A percentile compares a stretch with the other conserved stretches of the same genome.
These are phyloP conservation scores for Trichoderma gamsii DNA, from an alignment of 495 filamentous ascomycete species.

Conservation along the genomic window DNA sequence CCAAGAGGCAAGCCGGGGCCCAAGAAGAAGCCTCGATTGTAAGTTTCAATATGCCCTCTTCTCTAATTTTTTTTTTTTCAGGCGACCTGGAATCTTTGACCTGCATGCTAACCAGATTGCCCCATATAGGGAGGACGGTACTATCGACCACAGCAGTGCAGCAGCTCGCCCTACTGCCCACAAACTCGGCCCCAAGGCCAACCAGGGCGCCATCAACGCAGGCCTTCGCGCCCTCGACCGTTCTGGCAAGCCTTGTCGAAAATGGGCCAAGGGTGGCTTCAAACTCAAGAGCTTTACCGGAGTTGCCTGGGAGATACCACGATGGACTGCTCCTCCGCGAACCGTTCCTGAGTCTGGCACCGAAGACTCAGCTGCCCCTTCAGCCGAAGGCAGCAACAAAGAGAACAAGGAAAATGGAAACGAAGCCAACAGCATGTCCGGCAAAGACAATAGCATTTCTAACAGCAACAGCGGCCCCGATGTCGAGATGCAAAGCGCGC, in stretches of 20 bases:
- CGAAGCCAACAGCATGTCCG: constrained; percentile 59
- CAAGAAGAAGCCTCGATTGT: constrained; percentile 93
- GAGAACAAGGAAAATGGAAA: constrained; percentile 56
- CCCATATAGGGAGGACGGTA: constrained; percentile 53
- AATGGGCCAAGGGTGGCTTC: constrained; percentile 78
- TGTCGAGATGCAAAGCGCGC: constrained; percentile 38
- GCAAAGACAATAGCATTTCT: constrained; percentile 35
- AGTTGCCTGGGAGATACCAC: constrained; percentile 71
- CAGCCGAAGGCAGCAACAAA: constrained; percentile 69
- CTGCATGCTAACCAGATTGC: constrained; percentile 26
- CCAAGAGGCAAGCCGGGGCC: constrained; percentile 81
- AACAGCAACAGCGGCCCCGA: constrained; percentile 57
- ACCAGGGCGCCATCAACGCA: constrained; percentile 96
- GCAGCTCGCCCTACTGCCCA: constrained; percentile 44
- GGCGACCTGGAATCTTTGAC: constrained; percentile 16
- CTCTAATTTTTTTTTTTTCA: not conserved
- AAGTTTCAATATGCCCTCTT: constrained; percentile 38
- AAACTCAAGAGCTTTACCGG: constrained; percentile 91
- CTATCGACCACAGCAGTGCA: constrained; percentile 39
- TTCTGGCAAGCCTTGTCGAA: constrained; percentile 81
- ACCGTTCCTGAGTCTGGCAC: constrained; percentile 30
- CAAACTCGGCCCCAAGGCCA: constrained; percentile 94
- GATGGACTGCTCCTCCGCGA: constrained; percentile 72
- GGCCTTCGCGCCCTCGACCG: constrained; percentile 89
- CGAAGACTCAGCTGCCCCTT: constrained; percentile 33